Evolutionary conservation across 805 yeast species (phyloP), one percentile per base, ranked within the genome.

Genomic region (Pichia insulana): DNA sequence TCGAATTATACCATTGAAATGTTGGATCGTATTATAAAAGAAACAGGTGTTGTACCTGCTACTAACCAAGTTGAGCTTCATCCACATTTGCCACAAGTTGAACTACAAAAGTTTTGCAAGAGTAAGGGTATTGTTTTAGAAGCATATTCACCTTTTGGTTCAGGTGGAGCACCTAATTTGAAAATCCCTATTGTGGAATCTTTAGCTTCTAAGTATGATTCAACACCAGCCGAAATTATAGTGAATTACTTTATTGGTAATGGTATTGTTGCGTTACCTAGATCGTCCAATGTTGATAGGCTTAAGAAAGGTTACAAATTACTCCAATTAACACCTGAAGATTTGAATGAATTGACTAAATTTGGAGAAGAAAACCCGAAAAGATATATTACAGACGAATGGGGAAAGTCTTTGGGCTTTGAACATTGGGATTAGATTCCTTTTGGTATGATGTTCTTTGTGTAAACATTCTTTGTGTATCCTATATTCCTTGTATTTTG

Each of bases 221-320:
- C 68, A 10, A 56, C 71, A 3, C 68, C 74, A 0, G 78, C 74
- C 42, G 82, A 76, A 49, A 69, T 86, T 10, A 65, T 76, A 15
- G 67, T 72, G 36, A 80, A 84, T 18, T 83, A 82, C 61, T 78
- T 80, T 53, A 70, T 81, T 19, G 65, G 72, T 46, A 68, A 75
- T 33, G 88, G 84, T 2, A 69, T 82, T 42, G 67, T 70, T 9
- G 78, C 73, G 2, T 61, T 84, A 37, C 87, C 92, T 36, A 76
- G 89, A 63, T 80, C 95, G 0, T 68, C 78, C 13, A 84, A 82
- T 40, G 66, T 73, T n/a, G 71, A 70, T 19, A 75, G 95, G 57
- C 73, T 85, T 40, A 65, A 59, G 46, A 51, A 53, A 11, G 68
- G 63, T n/a, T 55, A 59, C 16, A 46, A 55, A 34, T 51, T 58